These are phyloP conservation scores for Cryptococcus wingfieldii DNA, from an alignment of 1,284 basidiomycete genomes.

Conservation along the genomic window DNA sequence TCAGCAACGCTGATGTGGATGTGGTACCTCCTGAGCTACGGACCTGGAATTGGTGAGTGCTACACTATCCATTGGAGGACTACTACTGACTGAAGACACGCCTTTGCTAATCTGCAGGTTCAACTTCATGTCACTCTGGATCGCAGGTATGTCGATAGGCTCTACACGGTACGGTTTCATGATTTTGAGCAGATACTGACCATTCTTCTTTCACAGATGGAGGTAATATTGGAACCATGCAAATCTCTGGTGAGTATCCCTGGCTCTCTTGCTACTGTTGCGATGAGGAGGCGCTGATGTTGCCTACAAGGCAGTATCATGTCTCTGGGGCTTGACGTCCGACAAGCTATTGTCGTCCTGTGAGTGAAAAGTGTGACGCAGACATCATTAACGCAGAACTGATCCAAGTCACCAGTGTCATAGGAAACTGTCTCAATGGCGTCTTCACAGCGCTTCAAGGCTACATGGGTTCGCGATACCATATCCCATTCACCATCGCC, in stretches of 20 bases:
- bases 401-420: background rate
- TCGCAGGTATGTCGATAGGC: background rate
- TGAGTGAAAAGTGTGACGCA: background rate
- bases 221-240: background rate
- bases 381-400: too few relatives aligned
- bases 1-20: background rate
- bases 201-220: background rate
- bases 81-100: background rate
- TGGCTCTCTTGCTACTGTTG: too few relatives aligned
- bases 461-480: background rate
- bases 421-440: background rate
- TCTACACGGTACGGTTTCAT: background rate
- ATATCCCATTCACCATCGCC: background rate
- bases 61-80: background rate
- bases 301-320: background rate
- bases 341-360: background rate
- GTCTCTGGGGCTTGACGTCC: background rate
- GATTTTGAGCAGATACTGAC: background rate
- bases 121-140: background rate
- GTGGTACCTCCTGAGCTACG: background rate
- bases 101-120: background rate
- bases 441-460: background rate
- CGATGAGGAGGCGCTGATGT: too few relatives aligned
- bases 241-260: background rate
- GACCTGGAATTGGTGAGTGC: background rate